A percentile compares a stretch with the other conserved stretches of the same genome.
phyloP scores from a whole-genome alignment of 352 stramenopile genomes.

The Peronospora farinosa region DNA sequence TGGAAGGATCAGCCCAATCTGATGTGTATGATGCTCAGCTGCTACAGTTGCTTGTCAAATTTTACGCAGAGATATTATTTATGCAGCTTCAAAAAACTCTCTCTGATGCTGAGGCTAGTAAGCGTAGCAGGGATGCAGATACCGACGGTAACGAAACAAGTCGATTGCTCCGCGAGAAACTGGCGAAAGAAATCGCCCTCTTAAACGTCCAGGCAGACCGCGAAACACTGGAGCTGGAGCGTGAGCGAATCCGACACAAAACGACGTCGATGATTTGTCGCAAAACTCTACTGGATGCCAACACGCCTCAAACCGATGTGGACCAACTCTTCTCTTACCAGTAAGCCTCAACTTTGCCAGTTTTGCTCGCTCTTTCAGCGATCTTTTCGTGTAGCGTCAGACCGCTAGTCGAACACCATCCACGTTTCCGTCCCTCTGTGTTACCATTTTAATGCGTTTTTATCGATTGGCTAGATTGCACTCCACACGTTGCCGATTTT shows the following conservation, averaged over 20 bases:
- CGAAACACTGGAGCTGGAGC: slow-evolving; percentile 33
- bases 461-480: slow-evolving; percentile 27
- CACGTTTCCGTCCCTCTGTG: slow-evolving; percentile 29
- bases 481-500: slow-evolving; percentile 16
- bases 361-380: slow-evolving; percentile 1
- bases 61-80: slow-evolving; percentile 28
- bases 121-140: slow-evolving; percentile 12
- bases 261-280: slow-evolving; percentile 25
- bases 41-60: slow-evolving; percentile 31
- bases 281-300: slow-evolving; percentile 30
- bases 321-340: slow-evolving; percentile 25
- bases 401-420: slow-evolving; percentile 3
- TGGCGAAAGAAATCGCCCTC: slow-evolving; percentile 26
- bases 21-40: slow-evolving; percentile 31
- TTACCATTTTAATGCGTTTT: slow-evolving; percentile 29
- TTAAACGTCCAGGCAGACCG: slow-evolving; percentile 25
- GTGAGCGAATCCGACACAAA: slow-evolving; percentile 34
- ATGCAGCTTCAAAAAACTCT: slow-evolving; percentile 19
- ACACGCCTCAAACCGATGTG: slow-evolving; percentile 18
- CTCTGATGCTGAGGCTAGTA: slow-evolving; percentile 2
- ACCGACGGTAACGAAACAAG: slow-evolving; percentile 11
- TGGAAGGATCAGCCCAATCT: slow-evolving; percentile 7
- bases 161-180: slow-evolving; percentile 16
- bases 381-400: not conserved
- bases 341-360: slow-evolving; percentile 7